Base-by-base conservation (phyloP, 768 basidiomycete species). In the Solioccasus polychromus region DNA sequence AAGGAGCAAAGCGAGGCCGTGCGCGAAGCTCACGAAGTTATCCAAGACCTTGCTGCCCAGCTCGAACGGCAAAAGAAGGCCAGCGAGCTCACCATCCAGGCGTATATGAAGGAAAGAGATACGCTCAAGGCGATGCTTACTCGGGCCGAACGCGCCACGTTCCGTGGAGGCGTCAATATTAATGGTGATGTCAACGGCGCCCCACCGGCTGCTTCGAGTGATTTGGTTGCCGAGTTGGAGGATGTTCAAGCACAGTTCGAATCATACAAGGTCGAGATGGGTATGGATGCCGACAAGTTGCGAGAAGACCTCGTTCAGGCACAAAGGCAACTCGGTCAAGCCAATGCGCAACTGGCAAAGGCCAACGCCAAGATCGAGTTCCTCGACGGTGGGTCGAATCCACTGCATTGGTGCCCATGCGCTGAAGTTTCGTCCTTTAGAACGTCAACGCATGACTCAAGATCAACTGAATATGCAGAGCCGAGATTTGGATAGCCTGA, bases 61-160 rank as follows among this genome's bases (percentile, higher is more conserved):
- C 71, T 96, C 11, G 90, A 94, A 51, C 71, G 75, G 31, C 84
- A 92, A 66, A 84, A 87, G 67, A 81, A 80, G 64, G 74, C 72
- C 62, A 75, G 78, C 59, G 83, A 87, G 26, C 67, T 69, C n/a
- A 74, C 83, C 35, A 82, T 90, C 32, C 84, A 89, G 57, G 83
- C 86, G 8, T 88, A 87, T 46, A 77, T 86, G 67, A 88, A 88
- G 66, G 95, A 98, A 67, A 72, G 92, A 5, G 96, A 96, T 54
- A 79, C 90, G 35, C 76, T 94, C 52, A 85, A 82, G 55, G 75
- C 77, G 30, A 79, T 96, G 76, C 72, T 93, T 14, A 72, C 74
- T 15, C 69, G 88, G 40, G 71, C 75, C 12, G 72, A 78, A 55
- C 60, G 56, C 32, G 41, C 35, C 41, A 51, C 40, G 23, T 55